Evolutionary conservation across 2,329 filamentous ascomycete genomes (phyloP).

Genomic region (Fusarium robinianum): DNA sequence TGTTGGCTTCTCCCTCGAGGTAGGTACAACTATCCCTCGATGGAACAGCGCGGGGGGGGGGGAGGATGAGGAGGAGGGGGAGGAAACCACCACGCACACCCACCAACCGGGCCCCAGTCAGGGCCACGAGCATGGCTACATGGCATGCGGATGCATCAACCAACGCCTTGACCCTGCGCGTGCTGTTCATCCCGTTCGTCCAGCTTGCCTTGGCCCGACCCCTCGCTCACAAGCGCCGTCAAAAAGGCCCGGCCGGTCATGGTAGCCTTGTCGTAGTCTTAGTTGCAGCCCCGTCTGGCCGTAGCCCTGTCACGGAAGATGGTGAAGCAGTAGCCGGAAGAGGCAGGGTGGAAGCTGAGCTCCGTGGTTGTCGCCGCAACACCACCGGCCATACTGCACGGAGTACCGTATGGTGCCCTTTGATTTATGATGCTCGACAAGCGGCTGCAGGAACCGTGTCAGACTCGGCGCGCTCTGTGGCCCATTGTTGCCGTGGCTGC

Average conservation of each 20-base stretch:
- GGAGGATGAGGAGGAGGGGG: too few relatives aligned
- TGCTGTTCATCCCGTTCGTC: slow-evolving; percentile 34
- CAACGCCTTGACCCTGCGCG: slow-evolving; percentile 29
- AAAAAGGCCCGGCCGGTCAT: slow-evolving; percentile 27
- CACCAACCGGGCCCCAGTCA: slow-evolving; percentile 35
- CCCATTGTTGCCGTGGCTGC: slow-evolving; percentile 30
- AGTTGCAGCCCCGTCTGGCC: slow-evolving; percentile 36
- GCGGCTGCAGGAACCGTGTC: slow-evolving; percentile 31
- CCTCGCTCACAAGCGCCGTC: slow-evolving; percentile 28
- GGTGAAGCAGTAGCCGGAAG: slow-evolving; percentile 26
- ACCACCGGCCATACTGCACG: slow-evolving; percentile 17
- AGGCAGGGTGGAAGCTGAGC: slow-evolving; percentile 23
- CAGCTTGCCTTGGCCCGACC: slow-evolving; percentile 32
- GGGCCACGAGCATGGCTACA: slow-evolving; percentile 26
- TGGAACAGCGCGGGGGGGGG: too few relatives aligned
- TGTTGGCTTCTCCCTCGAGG: slow-evolving; percentile 20
- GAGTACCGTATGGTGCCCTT: too few relatives aligned
- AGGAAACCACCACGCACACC: slow-evolving; percentile 13
- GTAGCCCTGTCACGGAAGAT: slow-evolving; percentile 39
- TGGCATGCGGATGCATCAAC: slow-evolving; percentile 30
- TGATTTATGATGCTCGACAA: slow-evolving; percentile 9
- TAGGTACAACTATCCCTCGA: too few relatives aligned
- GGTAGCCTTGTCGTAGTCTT: slow-evolving; percentile 35
- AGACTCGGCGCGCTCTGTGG: slow-evolving; percentile 26
- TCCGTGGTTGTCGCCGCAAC: slow-evolving; percentile 12